Base-by-base conservation (phyloP, 345 rosid species). In the Fremontodendron californicum region DNA sequence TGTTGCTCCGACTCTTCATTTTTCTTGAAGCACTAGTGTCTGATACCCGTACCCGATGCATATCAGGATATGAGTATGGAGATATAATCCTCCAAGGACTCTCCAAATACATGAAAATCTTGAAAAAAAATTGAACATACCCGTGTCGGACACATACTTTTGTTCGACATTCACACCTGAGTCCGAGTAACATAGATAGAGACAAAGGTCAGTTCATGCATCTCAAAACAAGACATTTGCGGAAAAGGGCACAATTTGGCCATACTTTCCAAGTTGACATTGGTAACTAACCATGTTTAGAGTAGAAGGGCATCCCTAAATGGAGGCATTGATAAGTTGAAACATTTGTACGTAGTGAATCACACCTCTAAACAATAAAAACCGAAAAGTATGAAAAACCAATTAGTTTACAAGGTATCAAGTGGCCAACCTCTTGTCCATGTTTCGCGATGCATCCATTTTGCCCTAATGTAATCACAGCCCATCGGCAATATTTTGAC, bases 381-480 rank as follows among this genome's bases (percentile, higher is more conserved):
- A 21, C 43, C 3, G 12, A 70, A 33, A 61, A 61, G 35, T 60
- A 31, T 2, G 71, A 63, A 40, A 75, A 33, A 29, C 16, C 15
- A 15, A 25, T 55, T 39, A 55, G 29, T 51, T 42, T n/a, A 35
- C 69, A 40, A 39, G 55, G 3, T n/a, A 42, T 52, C 2, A 27
- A 70, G 9, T 46, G 18, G 75, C 88, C 67, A 55, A 95, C 99
- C 97, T 96, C 94, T 72, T 87, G 89, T 69, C 91, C 89, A 57
- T 93, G 94, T 85, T 92, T 93, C 57, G 98, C 99, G 33, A 96
- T 88, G 91, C 99, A 92, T 42, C 98, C 99, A 39, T 92, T 88
- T 21, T 89, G 27, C 35, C 92, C 93, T 74, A 93, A 81, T 18
- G 97, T 96, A 75, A 93, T 96, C 71, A 96, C 99, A 45, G 93